These are phyloP conservation scores for Tuctoria greenei DNA, from an alignment of 176 grass and related monocot genomes.

Conservation along the genomic window DNA sequence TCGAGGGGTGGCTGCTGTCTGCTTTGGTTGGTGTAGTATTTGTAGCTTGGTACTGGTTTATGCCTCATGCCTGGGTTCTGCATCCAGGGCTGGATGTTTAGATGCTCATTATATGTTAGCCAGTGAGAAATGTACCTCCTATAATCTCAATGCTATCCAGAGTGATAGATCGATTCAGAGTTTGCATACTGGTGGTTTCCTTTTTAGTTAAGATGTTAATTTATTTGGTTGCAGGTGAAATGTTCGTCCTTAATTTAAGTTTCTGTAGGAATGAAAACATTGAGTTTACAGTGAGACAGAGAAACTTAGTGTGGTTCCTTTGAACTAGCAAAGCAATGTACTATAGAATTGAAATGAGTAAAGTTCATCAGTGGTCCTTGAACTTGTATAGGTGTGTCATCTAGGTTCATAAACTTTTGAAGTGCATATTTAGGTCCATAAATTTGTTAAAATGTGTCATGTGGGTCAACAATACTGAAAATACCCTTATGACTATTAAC, in stretches of 20 bases:
- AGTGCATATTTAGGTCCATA: no score
- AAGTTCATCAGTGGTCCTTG: no score
- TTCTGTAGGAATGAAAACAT: background rate
- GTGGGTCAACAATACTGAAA: no score
- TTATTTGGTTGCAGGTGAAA: background rate
- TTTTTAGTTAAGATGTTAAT: background rate
- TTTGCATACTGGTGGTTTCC: background rate
- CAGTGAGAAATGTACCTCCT: background rate
- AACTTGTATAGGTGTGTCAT: no score
- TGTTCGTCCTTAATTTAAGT: background rate
- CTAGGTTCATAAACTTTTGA: no score
- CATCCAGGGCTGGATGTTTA: background rate
- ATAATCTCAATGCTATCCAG: background rate
- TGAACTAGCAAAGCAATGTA: constrained; percentile 2
- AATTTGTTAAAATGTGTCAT: no score
- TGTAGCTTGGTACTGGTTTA: constrained; percentile 10
- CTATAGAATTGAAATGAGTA: no score
- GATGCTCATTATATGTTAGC: background rate
- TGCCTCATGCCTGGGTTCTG: background rate
- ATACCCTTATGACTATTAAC: no score
- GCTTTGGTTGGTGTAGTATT: background rate
- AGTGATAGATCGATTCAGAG: background rate
- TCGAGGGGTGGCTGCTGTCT: background rate
- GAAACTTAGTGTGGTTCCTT: background rate
- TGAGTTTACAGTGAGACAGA: background rate